A percentile compares a stretch with the other conserved stretches of the same genome.
Evolutionary conservation across 768 basidiomycete genomes (phyloP).

Genomic region (Russula sp.): DNA sequence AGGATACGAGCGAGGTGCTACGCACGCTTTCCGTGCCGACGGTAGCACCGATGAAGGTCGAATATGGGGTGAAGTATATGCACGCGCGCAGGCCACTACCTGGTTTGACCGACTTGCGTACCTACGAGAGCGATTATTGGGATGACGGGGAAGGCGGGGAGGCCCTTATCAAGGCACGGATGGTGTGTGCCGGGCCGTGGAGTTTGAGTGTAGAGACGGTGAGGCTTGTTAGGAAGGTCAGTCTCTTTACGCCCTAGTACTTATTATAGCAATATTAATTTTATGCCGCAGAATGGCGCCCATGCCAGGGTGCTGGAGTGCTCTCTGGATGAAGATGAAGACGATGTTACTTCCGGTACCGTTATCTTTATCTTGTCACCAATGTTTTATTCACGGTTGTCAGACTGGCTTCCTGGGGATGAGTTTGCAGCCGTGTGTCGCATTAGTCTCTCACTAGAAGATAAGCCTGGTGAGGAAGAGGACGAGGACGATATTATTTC

Average conservation of each 20-base stretch:
- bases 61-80: slow-evolving; percentile 50
- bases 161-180: slow-evolving; percentile 46
- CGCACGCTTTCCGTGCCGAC: slow-evolving; percentile 64
- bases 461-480: slow-evolving; percentile 33
- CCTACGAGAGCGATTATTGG: slow-evolving; percentile 51
- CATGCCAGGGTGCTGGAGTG: slow-evolving; percentile 47
- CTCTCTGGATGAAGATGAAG: slow-evolving; percentile 42
- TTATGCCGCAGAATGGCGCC: slow-evolving; percentile 35
- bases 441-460: slow-evolving; percentile 41
- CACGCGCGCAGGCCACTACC: slow-evolving; percentile 37
- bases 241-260: slow-evolving; percentile 19
- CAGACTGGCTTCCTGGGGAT: slow-evolving; percentile 64
- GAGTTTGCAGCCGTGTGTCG: slow-evolving; percentile 53
- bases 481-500: slow-evolving; percentile 32
- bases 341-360: slow-evolving; percentile 42
- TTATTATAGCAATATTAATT: slow-evolving; percentile 2
- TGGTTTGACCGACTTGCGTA: slow-evolving; percentile 47
- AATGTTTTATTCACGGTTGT: neutral
- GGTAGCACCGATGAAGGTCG: slow-evolving; percentile 51
- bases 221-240: slow-evolving; percentile 44
- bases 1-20: slow-evolving; percentile 51
- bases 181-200: slow-evolving; percentile 54
- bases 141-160: slow-evolving; percentile 48
- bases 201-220: slow-evolving; percentile 47
- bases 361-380: neutral